These are phyloP conservation scores for Fusarium albosuccineum DNA, from an alignment of 2,329 filamentous ascomycete genomes.

Conservation along the genomic window DNA sequence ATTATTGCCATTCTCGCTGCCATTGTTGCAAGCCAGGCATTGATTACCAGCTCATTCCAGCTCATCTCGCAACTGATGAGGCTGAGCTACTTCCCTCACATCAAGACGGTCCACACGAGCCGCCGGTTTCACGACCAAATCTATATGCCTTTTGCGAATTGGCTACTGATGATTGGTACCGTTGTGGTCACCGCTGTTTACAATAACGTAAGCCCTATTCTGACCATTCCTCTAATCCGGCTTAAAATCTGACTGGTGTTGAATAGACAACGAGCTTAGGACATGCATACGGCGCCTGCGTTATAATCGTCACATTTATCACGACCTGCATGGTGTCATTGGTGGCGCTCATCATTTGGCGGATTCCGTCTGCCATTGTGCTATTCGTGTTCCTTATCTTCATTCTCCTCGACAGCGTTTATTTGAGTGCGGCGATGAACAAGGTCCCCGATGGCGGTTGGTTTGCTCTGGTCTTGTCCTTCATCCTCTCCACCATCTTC, in stretches of 20 bases:
- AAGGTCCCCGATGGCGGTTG: conserved; percentile 83
- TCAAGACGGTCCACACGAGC: conserved; percentile 79
- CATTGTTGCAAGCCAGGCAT: conserved; percentile 82
- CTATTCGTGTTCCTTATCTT: conserved; percentile 73
- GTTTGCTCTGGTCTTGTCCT: conserved; percentile 78
- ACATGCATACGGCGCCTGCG: conserved; percentile 83
- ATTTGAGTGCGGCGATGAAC: conserved; percentile 75
- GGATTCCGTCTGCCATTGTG: conserved; percentile 70
- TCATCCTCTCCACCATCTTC: conserved; percentile 73
- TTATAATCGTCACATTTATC: conserved; percentile 84
- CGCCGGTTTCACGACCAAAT: conserved; percentile 79
- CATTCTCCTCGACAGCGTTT: conserved; percentile 75
- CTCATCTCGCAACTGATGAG: conserved; percentile 78
- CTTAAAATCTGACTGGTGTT: conserved; percentile 40
- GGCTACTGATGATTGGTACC: conserved; percentile 81
- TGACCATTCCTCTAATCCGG: background rate
- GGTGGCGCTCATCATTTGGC: conserved; percentile 80
- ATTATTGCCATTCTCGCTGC: conserved; percentile 78
- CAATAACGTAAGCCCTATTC: conserved; percentile 67
- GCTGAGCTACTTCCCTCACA: conserved; percentile 78
- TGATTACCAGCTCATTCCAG: conserved; percentile 82
- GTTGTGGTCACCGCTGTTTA: conserved; percentile 81
- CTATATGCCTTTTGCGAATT: conserved; percentile 82
- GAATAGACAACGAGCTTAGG: conserved; percentile 72
- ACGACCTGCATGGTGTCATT: conserved; percentile 81